These are phyloP conservation scores for Mortierella polycephala DNA, from an alignment of 371 early-diverging fungal species.

Conservation along the genomic window DNA sequence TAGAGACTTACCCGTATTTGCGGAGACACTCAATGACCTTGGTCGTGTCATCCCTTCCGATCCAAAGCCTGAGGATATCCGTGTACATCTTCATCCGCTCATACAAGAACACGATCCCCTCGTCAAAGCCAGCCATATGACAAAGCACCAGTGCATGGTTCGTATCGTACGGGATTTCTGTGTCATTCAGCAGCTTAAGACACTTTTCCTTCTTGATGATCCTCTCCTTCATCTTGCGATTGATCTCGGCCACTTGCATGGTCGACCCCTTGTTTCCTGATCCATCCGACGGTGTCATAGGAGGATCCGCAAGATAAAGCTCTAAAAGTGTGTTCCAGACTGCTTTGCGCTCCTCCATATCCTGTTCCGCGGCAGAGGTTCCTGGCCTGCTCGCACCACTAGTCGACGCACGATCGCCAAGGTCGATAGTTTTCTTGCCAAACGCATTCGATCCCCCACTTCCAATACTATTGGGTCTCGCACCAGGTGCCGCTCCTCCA, in stretches of 20 bases:
- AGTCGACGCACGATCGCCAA: slow-evolving; percentile 40
- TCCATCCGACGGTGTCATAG: slow-evolving; percentile 20
- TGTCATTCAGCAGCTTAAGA: slow-evolving; percentile 63
- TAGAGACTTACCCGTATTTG: slow-evolving; percentile 77
- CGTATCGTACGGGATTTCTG: slow-evolving; percentile 79
- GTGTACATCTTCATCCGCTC: slow-evolving; percentile 84
- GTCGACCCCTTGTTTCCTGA: slow-evolving; percentile 34
- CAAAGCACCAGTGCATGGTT: slow-evolving; percentile 93
- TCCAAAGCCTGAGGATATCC: slow-evolving; percentile 84
- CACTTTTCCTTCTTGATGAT: slow-evolving; percentile 57
- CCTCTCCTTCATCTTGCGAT: slow-evolving; percentile 52
- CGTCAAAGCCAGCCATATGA: slow-evolving; percentile 81
- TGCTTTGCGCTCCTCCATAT: slow-evolving; percentile 69
- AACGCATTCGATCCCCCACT: slow-evolving; percentile 8
- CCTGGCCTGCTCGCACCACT: slow-evolving; percentile 44
- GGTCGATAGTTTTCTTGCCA: slow-evolving; percentile 15
- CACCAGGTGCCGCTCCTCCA: not conserved
- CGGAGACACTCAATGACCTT: slow-evolving; percentile 80
- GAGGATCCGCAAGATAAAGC: slow-evolving; percentile 79
- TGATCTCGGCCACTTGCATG: slow-evolving; percentile 52
- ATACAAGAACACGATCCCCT: slow-evolving; percentile 87
- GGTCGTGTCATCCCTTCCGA: slow-evolving; percentile 80
- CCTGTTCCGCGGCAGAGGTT: slow-evolving; percentile 22
- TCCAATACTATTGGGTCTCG: slow-evolving; percentile 18
- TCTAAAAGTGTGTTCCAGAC: slow-evolving; percentile 93